These are phyloP conservation scores for Amanita rimosa DNA, from an alignment of 768 basidiomycete genomes.

Conservation along the genomic window DNA sequence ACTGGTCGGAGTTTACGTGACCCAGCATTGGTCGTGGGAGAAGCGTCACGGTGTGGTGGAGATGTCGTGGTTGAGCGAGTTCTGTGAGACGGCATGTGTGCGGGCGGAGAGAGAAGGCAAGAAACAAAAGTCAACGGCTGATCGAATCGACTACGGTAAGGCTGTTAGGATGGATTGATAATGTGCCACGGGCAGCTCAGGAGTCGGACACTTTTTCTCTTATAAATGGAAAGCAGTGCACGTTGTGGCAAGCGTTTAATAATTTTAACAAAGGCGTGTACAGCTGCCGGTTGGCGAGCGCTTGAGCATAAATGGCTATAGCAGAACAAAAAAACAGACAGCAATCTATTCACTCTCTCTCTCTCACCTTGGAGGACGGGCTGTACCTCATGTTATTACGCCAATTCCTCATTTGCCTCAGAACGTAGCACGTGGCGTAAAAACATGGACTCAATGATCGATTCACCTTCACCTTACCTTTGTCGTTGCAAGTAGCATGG, in stretches of 20 bases:
- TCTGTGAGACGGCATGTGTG: background rate
- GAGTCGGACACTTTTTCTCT: background rate
- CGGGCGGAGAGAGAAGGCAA: background rate
- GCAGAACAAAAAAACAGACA: too few relatives aligned
- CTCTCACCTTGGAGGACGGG: too few relatives aligned
- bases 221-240: slow-evolving; percentile 8
- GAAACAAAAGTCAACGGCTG: background rate
- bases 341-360: too few relatives aligned
- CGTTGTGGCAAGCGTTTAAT: slow-evolving; percentile 6
- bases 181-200: background rate
- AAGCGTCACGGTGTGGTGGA: background rate
- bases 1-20: slow-evolving; percentile 20
- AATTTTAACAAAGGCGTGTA: background rate
- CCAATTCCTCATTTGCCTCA: too few relatives aligned
- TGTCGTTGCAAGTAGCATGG: too few relatives aligned
- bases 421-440: too few relatives aligned
- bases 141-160: slow-evolving; percentile 1
- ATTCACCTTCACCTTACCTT: too few relatives aligned
- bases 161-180: background rate
- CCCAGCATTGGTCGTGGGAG: background rate
- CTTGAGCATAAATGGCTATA: too few relatives aligned
- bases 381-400: too few relatives aligned
- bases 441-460: too few relatives aligned
- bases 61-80: slow-evolving; percentile 2
- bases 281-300: too few relatives aligned